Evolutionary conservation across 169 alveolate species (phyloP).

Genomic region (Plasmodium relictum): DNA sequence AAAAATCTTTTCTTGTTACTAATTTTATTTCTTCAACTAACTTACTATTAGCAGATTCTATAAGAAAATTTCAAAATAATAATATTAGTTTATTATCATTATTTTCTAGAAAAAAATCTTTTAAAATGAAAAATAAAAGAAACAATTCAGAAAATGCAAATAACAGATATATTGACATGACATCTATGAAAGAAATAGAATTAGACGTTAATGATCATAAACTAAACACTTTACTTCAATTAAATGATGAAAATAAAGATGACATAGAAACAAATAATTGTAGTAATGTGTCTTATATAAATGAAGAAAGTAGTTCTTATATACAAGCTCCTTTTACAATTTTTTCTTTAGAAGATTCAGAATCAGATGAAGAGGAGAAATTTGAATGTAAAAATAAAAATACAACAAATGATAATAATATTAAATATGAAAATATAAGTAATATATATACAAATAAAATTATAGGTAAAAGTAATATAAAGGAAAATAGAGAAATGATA

Average conservation of each 20-base stretch:
- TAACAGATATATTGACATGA: constrained; percentile 42
- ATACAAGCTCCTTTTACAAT: constrained; percentile 66
- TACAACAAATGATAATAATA: not conserved
- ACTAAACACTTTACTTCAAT: constrained; percentile 6
- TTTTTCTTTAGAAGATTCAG: constrained; percentile 32
- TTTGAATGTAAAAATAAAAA: too few relatives aligned
- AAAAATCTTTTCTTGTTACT: constrained; percentile 24
- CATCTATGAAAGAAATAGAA: constrained; percentile 6
- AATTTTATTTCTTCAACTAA: constrained; percentile 49
- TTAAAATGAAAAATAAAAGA: constrained; percentile 72
- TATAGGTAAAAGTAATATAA: not conserved
- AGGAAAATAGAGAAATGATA: not conserved
- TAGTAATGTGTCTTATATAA: not conserved
- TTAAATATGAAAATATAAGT: not conserved
- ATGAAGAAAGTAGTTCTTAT: constrained; percentile 12
- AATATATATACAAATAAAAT: not conserved
- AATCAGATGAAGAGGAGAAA: not conserved
- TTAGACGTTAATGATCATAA: constrained; percentile 18
- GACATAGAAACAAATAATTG: not conserved
- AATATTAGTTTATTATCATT: constrained; percentile 54
- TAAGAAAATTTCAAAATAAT: constrained; percentile 11
- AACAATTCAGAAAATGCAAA: not conserved
- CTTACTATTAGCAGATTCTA: constrained; percentile 37
- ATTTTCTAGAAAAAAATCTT: constrained; percentile 74
- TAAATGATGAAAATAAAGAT: constrained; percentile 1